phyloP scores from a whole-genome alignment of 768 basidiomycete species.

The Lactarius vividus region DNA sequence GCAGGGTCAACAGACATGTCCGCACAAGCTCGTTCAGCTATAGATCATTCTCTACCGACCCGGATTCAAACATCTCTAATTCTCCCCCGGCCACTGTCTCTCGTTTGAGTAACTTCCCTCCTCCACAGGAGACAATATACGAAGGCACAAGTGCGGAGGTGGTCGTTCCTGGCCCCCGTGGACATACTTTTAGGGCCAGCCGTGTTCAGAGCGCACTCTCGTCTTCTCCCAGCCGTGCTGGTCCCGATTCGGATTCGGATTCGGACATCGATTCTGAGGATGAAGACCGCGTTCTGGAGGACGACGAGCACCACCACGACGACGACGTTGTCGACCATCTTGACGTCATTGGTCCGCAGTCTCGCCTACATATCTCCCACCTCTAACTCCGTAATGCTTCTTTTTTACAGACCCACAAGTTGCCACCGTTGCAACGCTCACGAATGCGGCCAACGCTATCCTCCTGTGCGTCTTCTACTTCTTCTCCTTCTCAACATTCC shows the following conservation, averaged over 20 bases:
- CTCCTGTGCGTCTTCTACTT: constrained; percentile 47
- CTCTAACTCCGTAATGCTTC: constrained; percentile 1
- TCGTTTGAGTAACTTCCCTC: not conserved
- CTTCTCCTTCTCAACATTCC: not conserved
- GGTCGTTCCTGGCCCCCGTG: constrained; percentile 32
- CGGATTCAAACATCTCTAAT: constrained; percentile 2
- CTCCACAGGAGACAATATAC: constrained; percentile 1
- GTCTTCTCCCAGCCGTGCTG: constrained; percentile 31
- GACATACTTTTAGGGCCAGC: constrained; percentile 37
- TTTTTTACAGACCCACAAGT: constrained; percentile 61
- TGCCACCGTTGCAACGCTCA: constrained; percentile 67
- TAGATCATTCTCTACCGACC: constrained; percentile 19
- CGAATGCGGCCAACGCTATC: constrained; percentile 79
- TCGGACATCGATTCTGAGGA: constrained; percentile 23
- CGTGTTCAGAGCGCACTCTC: constrained; percentile 47
- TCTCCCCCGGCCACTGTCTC: constrained; percentile 2
- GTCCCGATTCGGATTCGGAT: constrained; percentile 18
- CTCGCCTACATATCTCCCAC: not conserved
- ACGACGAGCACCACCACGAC: constrained; percentile 49
- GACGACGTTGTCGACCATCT: constrained; percentile 83
- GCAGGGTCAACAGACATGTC: constrained; percentile 19
- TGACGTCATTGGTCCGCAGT: constrained; percentile 65
- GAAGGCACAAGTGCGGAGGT: constrained; percentile 31
- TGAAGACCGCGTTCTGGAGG: constrained; percentile 18
- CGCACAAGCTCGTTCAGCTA: constrained; percentile 10